Base-by-base conservation (phyloP, 495 filamentous ascomycete species). In the Bacidia rubella region DNA sequence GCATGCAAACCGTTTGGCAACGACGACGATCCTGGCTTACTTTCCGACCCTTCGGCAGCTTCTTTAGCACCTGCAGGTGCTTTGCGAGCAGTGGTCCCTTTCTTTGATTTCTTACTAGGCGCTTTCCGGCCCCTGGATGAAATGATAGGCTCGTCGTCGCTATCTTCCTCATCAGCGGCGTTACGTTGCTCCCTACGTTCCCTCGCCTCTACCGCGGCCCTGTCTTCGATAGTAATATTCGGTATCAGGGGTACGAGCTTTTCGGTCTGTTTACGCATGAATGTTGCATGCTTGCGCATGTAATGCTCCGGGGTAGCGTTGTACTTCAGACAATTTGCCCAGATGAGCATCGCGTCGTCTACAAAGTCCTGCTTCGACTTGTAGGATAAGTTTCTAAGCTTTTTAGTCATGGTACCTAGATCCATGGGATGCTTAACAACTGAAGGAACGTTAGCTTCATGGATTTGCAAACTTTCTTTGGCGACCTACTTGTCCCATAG, bases 401-500 rank as follows among this genome's bases (percentile, higher is more conserved):
- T 97, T 71, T 99, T 99, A 32, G 92, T 90, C 86, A 99, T 96
- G 29, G 81, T 83, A 38, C 93, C 92, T 41, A 99, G 79, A 65
- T 99, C 92, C 92, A 99, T 99, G 0, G 92, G 93, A 25, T 90
- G 81, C 69, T 92, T 95, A 70, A 97, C 96, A 56, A 97, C 83
- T 92, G 38, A 51, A 27, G 53, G 23, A 22, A 50, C 42, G 11
- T 55, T 49, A 54, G 38, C 19, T 40, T 41, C 24, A n/a, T n/a
- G n/a, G n/a, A n/a, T n/a, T n/a, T n/a, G n/a, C n/a, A n/a, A 50
- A 42, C 23, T 26, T 45, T 52, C 53, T n/a, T n/a, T 22, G 11
- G 20, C 19, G 26, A 69, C 82, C 73, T 73, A 90, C 86, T 80
- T 52, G 74, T 83, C 66, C 90, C 83, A 64, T 99, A 99, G 68